These are phyloP conservation scores for Amanita molliuscula DNA, from an alignment of 768 basidiomycete genomes.

Conservation along the genomic window DNA sequence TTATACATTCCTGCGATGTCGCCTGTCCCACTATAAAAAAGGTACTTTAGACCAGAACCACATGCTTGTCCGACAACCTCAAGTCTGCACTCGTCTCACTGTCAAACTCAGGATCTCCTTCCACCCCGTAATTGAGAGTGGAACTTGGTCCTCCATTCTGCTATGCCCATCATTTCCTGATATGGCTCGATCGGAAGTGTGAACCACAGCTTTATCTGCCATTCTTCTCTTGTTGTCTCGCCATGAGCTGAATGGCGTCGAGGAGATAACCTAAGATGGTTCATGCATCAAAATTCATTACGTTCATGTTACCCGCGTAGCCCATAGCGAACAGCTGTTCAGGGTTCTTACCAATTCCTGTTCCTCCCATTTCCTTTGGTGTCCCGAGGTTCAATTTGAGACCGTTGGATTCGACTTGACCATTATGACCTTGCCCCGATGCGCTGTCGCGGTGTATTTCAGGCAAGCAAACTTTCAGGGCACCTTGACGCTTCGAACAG, in stretches of 20 bases:
- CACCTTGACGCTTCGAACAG: background rate
- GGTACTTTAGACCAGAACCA: too few relatives aligned
- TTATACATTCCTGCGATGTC: too few relatives aligned
- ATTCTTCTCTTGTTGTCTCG: slow-evolving; percentile 42
- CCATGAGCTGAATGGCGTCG: slow-evolving; percentile 55
- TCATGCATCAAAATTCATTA: background rate
- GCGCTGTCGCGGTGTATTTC: slow-evolving; percentile 70
- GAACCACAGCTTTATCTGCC: slow-evolving; percentile 50
- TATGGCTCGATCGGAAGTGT: too few relatives aligned
- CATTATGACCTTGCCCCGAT: slow-evolving; percentile 55
- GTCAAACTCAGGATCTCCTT: too few relatives aligned
- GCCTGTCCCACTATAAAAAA: too few relatives aligned
- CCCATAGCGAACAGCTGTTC: slow-evolving; percentile 67
- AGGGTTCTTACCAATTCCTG: slow-evolving; percentile 54
- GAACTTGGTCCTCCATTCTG: too few relatives aligned
- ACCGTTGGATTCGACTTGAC: slow-evolving; percentile 36
- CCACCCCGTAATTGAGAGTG: too few relatives aligned
- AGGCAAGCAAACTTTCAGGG: too few relatives aligned
- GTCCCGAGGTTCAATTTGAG: slow-evolving; percentile 38
- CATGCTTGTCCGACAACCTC: too few relatives aligned
- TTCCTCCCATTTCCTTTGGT: slow-evolving; percentile 53
- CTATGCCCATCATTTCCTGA: too few relatives aligned
- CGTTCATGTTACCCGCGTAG: slow-evolving; percentile 36
- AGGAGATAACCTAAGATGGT: slow-evolving; percentile 51
- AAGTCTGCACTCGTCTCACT: too few relatives aligned